phyloP scores from a whole-genome alignment of 176 grass and related monocot genomes.

The Alloteropsis semialata region DNA sequence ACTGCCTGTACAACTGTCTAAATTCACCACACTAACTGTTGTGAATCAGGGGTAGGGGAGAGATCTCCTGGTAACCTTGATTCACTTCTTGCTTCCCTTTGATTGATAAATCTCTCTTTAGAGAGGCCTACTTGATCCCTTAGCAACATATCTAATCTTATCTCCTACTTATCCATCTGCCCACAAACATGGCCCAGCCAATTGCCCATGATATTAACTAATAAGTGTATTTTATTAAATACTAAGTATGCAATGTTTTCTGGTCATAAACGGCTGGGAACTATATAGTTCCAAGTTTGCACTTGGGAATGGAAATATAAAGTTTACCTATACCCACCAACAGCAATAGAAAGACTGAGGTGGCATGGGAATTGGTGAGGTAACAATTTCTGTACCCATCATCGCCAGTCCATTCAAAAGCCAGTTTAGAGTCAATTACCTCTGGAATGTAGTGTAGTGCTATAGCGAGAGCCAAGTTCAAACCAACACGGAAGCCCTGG shows the following conservation, averaged over 20 bases:
- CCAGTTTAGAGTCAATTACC: conserved; percentile 39
- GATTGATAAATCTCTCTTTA: no score
- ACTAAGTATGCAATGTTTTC: neutral
- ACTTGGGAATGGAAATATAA: neutral
- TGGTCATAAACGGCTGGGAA: neutral
- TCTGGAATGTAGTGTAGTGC: conserved; percentile 97
- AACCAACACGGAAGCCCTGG: conserved; percentile 78
- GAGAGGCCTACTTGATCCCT: no score
- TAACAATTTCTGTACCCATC: neutral
- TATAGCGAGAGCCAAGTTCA: conserved; percentile 95
- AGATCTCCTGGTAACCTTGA: no score
- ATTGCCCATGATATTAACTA: no score
- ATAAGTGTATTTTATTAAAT: conserved; percentile 15
- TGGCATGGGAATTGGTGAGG: neutral
- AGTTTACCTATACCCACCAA: neutral
- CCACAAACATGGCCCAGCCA: no score
- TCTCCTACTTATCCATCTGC: no score
- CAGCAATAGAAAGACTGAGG: neutral
- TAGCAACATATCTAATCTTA: no score
- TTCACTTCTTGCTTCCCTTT: no score
- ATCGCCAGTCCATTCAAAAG: neutral
- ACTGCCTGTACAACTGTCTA: neutral
- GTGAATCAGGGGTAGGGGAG: no score
- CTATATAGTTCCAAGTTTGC: neutral
- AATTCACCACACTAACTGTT: conserved; percentile 1